These are phyloP conservation scores for Pyrenopolyporus hunteri DNA, from an alignment of 495 filamentous ascomycete genomes.

Conservation along the genomic window DNA sequence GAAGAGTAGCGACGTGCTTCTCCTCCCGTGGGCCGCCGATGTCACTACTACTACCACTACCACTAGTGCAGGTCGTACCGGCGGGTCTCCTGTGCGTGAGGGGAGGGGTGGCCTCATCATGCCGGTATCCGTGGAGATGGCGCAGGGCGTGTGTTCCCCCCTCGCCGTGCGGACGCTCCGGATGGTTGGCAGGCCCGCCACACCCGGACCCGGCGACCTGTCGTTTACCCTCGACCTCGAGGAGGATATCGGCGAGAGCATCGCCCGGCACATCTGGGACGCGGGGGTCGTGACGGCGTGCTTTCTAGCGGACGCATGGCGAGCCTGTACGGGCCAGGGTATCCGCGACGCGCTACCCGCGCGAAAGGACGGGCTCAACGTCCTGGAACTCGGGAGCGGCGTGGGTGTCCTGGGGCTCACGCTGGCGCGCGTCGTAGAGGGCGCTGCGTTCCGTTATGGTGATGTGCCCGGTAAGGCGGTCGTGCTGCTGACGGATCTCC, in stretches of 20 bases:
- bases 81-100: no score
- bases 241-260: slow-evolving; percentile 94
- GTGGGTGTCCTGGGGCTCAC: slow-evolving; percentile 85
- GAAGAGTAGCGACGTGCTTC: slow-evolving; percentile 40
- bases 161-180: slow-evolving; percentile 49
- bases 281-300: slow-evolving; percentile 49
- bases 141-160: slow-evolving; percentile 23
- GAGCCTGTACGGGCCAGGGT: background rate
- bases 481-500: slow-evolving; percentile 81
- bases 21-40: no score
- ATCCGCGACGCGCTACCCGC: slow-evolving; percentile 14
- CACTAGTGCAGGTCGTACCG: no score
- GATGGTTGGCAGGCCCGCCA: slow-evolving; percentile 16
- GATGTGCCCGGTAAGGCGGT: slow-evolving; percentile 34
- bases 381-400: slow-evolving; percentile 82
- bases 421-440: slow-evolving; percentile 63
- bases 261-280: slow-evolving; percentile 94
- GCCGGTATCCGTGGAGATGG: slow-evolving; percentile 47
- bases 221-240: slow-evolving; percentile 68
- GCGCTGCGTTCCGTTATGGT: slow-evolving; percentile 14
- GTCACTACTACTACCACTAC: no score
- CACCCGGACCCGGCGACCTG: no score
- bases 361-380: slow-evolving; percentile 50
- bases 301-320: slow-evolving; percentile 46
- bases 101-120: slow-evolving; percentile 50